Conservation (phyloP, 169 alveolate genomes). For the Toxoplasma gondii region DNA sequence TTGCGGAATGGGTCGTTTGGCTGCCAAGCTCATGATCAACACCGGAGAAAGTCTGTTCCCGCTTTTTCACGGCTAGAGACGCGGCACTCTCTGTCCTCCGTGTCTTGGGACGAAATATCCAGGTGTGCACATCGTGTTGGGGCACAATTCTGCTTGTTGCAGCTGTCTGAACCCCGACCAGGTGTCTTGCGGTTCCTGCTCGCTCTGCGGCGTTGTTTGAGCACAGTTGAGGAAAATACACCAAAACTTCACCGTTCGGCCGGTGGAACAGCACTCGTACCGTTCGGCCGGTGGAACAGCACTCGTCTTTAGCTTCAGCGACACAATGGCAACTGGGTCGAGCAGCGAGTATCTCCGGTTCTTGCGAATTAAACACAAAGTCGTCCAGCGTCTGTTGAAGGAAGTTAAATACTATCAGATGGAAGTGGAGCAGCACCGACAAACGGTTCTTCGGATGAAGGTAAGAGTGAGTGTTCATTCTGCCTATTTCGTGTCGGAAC, state of each 20-base stretch:
- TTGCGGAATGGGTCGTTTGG: too few species aligned
- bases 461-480: background rate
- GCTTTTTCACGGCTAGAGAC: too few species aligned
- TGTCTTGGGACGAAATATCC: background rate
- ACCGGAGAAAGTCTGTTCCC: too few species aligned
- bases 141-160: background rate
- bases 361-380: conserved; percentile 37
- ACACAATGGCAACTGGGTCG: background rate
- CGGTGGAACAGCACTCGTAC: too few species aligned
- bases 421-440: conserved; percentile 27
- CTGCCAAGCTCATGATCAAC: too few species aligned
- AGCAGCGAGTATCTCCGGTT: conserved; percentile 5
- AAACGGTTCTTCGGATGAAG: conserved; percentile 28
- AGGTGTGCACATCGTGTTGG: background rate
- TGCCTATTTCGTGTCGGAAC: too few species aligned
- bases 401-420: conserved; percentile 3
- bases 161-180: background rate
- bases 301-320: background rate
- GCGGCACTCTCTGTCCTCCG: too few species aligned
- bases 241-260: too few species aligned
- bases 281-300: too few species aligned
- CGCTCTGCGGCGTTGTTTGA: background rate
- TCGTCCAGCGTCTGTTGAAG: conserved; percentile 10
- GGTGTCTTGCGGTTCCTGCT: background rate
- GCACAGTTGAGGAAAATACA: background rate